These are phyloP conservation scores for Emergomyces africanus DNA, from an alignment of 2,329 filamentous ascomycete species.

Conservation along the genomic window DNA sequence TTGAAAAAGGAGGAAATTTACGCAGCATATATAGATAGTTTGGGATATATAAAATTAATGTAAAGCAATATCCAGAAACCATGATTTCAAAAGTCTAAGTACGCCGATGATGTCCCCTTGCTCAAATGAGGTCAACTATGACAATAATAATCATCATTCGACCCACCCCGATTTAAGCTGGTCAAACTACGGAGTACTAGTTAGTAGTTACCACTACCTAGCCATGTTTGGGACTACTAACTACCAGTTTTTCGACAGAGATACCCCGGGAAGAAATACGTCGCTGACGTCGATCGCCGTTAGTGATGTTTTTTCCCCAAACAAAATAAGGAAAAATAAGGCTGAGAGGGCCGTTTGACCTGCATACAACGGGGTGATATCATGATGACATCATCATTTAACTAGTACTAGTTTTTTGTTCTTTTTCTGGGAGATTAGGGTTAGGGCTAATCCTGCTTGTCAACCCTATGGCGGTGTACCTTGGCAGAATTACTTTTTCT, in stretches of 20 bases:
- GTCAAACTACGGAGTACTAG: no score
- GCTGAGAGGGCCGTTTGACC: background rate
- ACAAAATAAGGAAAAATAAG: background rate
- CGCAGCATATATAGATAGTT: background rate
- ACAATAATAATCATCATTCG: background rate
- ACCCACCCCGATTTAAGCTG: background rate
- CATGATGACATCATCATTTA: background rate
- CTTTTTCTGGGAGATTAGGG: background rate
- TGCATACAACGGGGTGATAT: background rate
- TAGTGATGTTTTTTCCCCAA: background rate
- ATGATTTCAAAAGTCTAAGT: background rate
- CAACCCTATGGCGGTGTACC: background rate
- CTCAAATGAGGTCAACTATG: background rate
- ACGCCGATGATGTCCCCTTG: background rate
- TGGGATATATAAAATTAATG: background rate
- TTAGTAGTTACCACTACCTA: no score
- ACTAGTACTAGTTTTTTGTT: no score
- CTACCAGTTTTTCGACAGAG: background rate
- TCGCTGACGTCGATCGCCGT: background rate
- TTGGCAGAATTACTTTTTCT: background rate
- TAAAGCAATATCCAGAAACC: background rate
- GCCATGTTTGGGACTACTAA: background rate
- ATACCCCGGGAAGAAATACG: background rate
- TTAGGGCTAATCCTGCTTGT: no score
- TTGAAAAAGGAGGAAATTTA: background rate